Base-by-base conservation (phyloP, 2,329 filamentous ascomycete species). In the Seiridium cupressi region DNA sequence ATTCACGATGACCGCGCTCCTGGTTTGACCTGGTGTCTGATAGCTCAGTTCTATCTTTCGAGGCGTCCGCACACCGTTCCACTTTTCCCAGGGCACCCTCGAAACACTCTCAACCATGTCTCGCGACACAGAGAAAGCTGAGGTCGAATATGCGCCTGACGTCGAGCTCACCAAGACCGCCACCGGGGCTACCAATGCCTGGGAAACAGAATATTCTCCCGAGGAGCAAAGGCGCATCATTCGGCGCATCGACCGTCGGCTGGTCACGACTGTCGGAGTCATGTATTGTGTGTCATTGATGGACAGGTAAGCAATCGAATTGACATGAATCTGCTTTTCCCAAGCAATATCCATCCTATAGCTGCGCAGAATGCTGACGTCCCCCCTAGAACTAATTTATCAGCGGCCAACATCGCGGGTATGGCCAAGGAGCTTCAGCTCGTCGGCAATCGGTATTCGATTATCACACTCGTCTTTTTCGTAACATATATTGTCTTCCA, bases 231-330 rank as follows among this genome's bases (percentile, higher is more conserved):
- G 79, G 70, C 82, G 76, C 47, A 91, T 95, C 68, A 85, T 93
- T 47, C 80, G 82, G 59, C 84, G 86, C 10, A 79, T 95, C 65
- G 92, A 96, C 73, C 77, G 80, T 36, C 84, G 88, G 2, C 77
- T 90, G 3, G 84, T 90, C 46, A 70, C 82, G 3, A 87, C 83
- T 1, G 83, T 86, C 4, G 88, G 88, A 26, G 70, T 82, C 64
- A 83, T 92, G 76, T 93, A 93, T 73, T 91, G 89, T 70, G 81
- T 91, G 66, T 89, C 84, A 64, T 76, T 94, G 61, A 91, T 94
- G 86, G 91, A 95, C 70, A 81, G 91, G 38, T 62, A 13, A 26
- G 60, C 42, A 5, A 36, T n/a, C 31, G 31, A 40, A 26, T 26
- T 26, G 18, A 26, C 18, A 26, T 26, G 18, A 26, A 26, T 26